A percentile compares a stretch with the other conserved stretches of the same genome.
These are phyloP conservation scores for Ogataea polymorpha DNA, from an alignment of 805 yeast species.

Conservation along the genomic window DNA sequence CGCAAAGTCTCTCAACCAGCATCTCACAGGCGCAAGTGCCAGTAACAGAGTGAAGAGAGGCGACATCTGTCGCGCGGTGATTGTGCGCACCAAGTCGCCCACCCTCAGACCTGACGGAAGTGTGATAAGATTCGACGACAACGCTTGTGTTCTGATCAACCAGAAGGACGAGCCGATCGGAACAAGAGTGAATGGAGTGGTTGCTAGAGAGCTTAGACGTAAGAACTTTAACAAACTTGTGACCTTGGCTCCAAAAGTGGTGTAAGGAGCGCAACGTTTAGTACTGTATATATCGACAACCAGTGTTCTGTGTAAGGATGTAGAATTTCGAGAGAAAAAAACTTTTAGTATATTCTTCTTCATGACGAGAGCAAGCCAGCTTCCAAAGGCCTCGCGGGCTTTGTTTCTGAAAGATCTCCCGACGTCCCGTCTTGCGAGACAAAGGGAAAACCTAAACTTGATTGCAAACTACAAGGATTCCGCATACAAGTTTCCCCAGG, in stretches of 20 bases:
- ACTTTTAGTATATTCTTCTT: not conserved
- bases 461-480: conserved; percentile 49
- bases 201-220: conserved; percentile 85
- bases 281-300: conserved; percentile 4
- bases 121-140: conserved; percentile 84
- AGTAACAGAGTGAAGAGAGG: conserved; percentile 87
- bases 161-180: conserved; percentile 91
- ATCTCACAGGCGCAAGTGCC: conserved; percentile 69
- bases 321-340: conserved; percentile 2
- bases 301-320: conserved; percentile 8
- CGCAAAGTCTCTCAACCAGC: conserved; percentile 71
- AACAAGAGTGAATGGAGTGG: conserved; percentile 85
- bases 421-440: conserved; percentile 42
- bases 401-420: conserved; percentile 35
- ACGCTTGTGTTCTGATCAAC: conserved; percentile 93
- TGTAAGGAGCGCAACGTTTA: conserved; percentile 30
- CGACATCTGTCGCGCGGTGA: conserved; percentile 92
- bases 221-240: conserved; percentile 82
- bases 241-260: conserved; percentile 84
- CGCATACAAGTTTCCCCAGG: conserved; percentile 37
- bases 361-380: conserved; percentile 4
- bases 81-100: conserved; percentile 80
- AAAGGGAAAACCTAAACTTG: conserved; percentile 46
- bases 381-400: conserved; percentile 25
- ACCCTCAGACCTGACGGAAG: conserved; percentile 84